Base-by-base conservation (phyloP, 331 rosid genomes). In the Malus hybrid region DNA sequence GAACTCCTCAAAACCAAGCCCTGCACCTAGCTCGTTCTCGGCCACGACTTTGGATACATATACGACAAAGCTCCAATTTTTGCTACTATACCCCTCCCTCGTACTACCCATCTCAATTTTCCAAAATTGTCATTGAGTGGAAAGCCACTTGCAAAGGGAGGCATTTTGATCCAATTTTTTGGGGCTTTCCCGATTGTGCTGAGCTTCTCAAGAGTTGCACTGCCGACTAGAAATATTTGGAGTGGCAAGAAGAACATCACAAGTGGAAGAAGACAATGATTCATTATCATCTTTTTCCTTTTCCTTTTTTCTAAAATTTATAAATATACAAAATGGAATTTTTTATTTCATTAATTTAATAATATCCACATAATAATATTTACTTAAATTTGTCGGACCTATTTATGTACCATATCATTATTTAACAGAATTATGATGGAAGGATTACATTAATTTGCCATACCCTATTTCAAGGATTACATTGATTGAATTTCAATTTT, bases 171-270 rank as follows among this genome's bases (percentile, higher is more conserved):
- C 90, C 97, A 24, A 93, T 93, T 72, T 93, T 93, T 18, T 95
- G 98, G 10, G 88, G 87, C 0, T 93, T 97, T 93, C 96, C 87
- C 8, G 85, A 82, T 34, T 96, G 96, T 7, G 90, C 86, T 36
- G 97, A 93, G 88, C 79, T 93, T 18, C 88, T 93, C 18, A 85
- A 95, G 48, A 91, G 97, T 83, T 93, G 96, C 77, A 84, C 95
- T 0, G 75, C 50, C 90, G 44, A 83, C 63, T 29, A 96, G 97
- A 46, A 91, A 84, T 77, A 76, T 91, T 68, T 93, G 98, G 98
- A 88, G 48, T 11, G 93, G 91, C 33, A 61, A 84, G 73, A 93
- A 93, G 81, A 96, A 93, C 73, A 80, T 91, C 63, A 90, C 93
- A 14, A 83, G 95, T 1, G 39, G 39, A 33, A 33, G 39, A 33